Evolutionary conservation across 805 yeast genomes (phyloP), one percentile per base, ranked within the genome.

Genomic region (Lipomyces yamadae): DNA sequence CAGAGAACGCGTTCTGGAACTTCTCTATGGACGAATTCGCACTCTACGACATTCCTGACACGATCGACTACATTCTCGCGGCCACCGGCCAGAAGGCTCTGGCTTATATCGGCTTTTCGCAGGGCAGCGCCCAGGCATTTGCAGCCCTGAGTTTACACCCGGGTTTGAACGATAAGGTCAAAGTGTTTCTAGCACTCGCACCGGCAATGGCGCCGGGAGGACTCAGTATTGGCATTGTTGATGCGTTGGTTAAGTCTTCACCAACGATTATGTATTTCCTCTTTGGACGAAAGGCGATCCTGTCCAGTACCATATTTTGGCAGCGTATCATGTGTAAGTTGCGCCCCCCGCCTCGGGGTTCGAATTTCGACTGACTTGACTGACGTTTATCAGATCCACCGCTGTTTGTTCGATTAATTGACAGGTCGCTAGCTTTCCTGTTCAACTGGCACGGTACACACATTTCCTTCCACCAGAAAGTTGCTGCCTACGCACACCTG

Each of bases 131-230:
- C 0, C 98, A 94, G 77, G 92, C 92, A 54, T 88, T 93, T 76
- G 97, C 97, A 0, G 83, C 96, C 10, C 79, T 92, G 30, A 85
- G 95, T 0, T 76, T 80, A 18, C 86, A 87, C 74, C 87, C 88
- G 6, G 81, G 82, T 1, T 80, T 93, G 64, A 91, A 90, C 76
- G 72, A 77, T 71, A 76, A 84, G 70, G 80, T 86, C 54, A 79
- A 81, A 15, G 77, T 77, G 61, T 88, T 93, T 69, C 85, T 93
- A 64, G 97, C 97, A 1, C 84, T 93, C 70, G 91, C 97, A 0
- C 98, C 98, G 0, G 98, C 98, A 0, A 89, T 94, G 83, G 89
- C 96, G 0, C 98, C 98, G 0, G 88, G 87, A 56, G 95, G 96
- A 1, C 81, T 93, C 53, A 86, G 88, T 69, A 90, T 93, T 69